Evolutionary conservation across 2,329 filamentous ascomycete genomes (phyloP).

Genomic region (Hypoxylon sp.): DNA sequence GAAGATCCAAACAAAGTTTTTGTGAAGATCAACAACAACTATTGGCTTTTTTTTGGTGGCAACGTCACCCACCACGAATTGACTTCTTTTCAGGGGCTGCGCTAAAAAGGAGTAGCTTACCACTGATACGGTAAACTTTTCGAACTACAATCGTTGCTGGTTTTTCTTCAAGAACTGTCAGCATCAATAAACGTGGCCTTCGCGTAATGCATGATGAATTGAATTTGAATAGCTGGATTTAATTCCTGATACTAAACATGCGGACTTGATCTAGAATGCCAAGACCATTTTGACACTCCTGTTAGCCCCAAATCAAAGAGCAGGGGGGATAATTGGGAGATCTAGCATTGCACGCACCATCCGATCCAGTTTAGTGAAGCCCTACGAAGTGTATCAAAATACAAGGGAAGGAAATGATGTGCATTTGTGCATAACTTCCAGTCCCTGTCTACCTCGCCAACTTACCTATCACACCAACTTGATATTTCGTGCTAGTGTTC

Average conservation of each 20-base stretch:
- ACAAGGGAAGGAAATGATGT: no score
- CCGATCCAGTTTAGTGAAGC: constrained; percentile 8
- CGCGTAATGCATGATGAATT: no score
- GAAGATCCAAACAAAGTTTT: constrained; percentile 36
- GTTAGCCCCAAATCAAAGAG: neutral
- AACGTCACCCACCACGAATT: constrained; percentile 3
- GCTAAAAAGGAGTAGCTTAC: constrained; percentile 11
- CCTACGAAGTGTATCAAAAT: constrained; percentile 3
- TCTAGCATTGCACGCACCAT: constrained; percentile 7
- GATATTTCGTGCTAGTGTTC: constrained; percentile 1
- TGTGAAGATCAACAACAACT: constrained; percentile 24
- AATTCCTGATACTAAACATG: no score
- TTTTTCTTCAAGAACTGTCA: no score
- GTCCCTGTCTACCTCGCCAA: neutral
- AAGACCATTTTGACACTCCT: no score
- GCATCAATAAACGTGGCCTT: no score
- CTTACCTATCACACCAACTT: neutral
- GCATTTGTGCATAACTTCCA: no score
- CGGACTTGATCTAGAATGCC: no score
- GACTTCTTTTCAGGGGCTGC: constrained; percentile 13
- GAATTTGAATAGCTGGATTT: no score
- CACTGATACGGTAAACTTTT: constrained; percentile 9
- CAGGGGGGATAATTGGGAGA: neutral
- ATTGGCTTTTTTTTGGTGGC: constrained; percentile 15
- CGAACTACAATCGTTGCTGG: no score